Base-by-base conservation (phyloP, 1,284 basidiomycete genomes). In the Cerioporus squamosus region DNA sequence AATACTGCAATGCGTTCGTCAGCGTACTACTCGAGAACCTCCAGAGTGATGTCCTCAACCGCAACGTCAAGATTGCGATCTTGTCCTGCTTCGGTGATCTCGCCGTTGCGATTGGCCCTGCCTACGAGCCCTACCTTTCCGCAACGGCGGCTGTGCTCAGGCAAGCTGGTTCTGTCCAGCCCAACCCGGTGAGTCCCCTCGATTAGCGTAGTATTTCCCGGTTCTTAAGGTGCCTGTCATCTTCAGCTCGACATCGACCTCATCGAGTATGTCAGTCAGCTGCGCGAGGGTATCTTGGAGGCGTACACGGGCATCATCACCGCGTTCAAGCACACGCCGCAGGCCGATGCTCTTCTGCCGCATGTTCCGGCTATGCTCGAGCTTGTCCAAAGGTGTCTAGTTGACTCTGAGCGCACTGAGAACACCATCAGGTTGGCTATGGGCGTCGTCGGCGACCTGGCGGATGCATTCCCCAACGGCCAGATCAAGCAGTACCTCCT, bases 71-170 rank as follows among this genome's bases (percentile, higher is more conserved):
- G 83, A 97, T 98, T 44, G 90, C 92, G 15, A 95, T 98, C 67
- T 79, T 99, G 60, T 90, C 93, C 15, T 95, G 94, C 75, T 99
- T 99, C 70, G 97, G 97, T 38, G 97, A 99, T 73, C 92, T 99
- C 64, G 97, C 96, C 8, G 82, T 99, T 22, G 96, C 97, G 1
- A 91, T 98, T 62, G 95, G 94, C 1, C 78, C 85, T 9, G 80
- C 80, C 12, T 99, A 98, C 73, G 91, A 93, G 69, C 95, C 95
- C 1, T 99, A 92, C 75, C 81, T 98, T 49, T 86, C 89, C 60
- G 93, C 93, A 9, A 94, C 94, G 5, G 96, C 98, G 93, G 84
- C 80, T 47, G 96, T 99, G 24, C 79, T 99, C 51, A 84, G 87
- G 66, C 96, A 99, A 77, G 97, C 97, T 0, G 94, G 95, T 22